These are phyloP conservation scores for Endogone sp. DNA, from an alignment of 192 early-diverging fungal genomes.

Conservation along the genomic window DNA sequence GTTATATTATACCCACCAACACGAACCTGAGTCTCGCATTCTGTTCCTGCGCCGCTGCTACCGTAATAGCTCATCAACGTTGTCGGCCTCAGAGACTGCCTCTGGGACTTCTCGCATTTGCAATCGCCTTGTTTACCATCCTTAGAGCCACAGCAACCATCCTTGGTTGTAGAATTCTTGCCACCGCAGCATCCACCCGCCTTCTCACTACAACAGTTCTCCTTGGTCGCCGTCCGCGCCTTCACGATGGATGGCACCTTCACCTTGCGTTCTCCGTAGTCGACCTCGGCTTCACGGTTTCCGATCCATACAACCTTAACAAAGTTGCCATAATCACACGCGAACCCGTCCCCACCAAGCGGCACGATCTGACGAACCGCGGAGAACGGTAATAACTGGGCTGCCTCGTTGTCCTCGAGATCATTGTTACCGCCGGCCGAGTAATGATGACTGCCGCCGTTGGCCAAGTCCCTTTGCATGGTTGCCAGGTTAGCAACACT, in stretches of 20 bases:
- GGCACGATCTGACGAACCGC: slow-evolving; percentile 16
- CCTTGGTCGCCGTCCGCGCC: background rate
- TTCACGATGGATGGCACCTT: background rate
- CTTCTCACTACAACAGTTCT: background rate
- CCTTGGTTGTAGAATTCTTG: background rate
- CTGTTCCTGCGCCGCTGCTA: too few species aligned
- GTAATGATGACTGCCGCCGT: background rate
- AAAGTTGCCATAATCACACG: slow-evolving; percentile 33
- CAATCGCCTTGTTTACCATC: background rate
- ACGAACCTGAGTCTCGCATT: too few species aligned
- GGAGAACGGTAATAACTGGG: slow-evolving; percentile 21
- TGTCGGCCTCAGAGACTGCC: too few species aligned
- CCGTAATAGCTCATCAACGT: too few species aligned
- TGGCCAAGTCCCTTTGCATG: background rate
- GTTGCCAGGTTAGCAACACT: background rate
- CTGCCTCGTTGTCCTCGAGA: slow-evolving; percentile 12
- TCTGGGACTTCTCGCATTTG: too few species aligned
- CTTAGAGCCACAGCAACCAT: background rate
- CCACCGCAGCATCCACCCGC: background rate
- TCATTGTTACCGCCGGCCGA: background rate
- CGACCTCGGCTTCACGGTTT: background rate
- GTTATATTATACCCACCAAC: too few species aligned
- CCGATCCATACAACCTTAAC: slow-evolving; percentile 21
- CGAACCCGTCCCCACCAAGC: slow-evolving; percentile 21
- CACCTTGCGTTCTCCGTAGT: background rate